These are phyloP conservation scores for Lasiosphaeria hispida DNA, from an alignment of 495 filamentous ascomycete species.

Conservation along the genomic window DNA sequence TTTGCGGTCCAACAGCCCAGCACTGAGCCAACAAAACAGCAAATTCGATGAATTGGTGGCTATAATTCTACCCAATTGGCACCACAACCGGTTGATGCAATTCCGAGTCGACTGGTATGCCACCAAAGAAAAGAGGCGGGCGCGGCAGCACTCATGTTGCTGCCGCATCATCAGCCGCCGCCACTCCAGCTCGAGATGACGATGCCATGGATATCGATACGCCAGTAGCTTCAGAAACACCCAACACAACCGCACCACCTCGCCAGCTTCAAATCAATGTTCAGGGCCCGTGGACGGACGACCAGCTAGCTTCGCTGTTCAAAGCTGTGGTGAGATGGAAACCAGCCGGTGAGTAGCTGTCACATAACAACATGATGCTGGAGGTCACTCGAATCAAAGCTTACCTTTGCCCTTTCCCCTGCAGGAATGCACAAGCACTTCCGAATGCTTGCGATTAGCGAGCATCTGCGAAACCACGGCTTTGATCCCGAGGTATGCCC, in stretches of 20 bases:
- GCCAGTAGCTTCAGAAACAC: conserved; percentile 42
- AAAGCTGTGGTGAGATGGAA: conserved; percentile 90
- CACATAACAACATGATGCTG: neutral
- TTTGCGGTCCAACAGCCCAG: no score
- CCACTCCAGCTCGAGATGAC: conserved; percentile 45
- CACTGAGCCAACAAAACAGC: no score
- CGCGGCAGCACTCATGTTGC: conserved; percentile 39
- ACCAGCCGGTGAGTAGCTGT: conserved; percentile 68
- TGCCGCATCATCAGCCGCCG: conserved; percentile 29
- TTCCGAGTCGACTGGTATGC: conserved; percentile 50
- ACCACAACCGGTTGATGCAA: neutral
- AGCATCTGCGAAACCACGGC: conserved; percentile 82
- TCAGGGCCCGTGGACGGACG: conserved; percentile 87
- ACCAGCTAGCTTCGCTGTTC: conserved; percentile 87
- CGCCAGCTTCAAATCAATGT: conserved; percentile 33
- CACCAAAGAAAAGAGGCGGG: conserved; percentile 64
- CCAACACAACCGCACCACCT: conserved; percentile 30
- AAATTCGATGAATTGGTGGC: neutral
- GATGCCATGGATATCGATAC: conserved; percentile 54
- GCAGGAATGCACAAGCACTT: conserved; percentile 97
- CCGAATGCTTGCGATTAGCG: conserved; percentile 84
- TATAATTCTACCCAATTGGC: neutral
- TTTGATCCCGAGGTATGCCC: conserved; percentile 64
- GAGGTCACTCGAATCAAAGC: neutral
- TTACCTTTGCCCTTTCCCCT: conserved; percentile 9